These are phyloP conservation scores for Elongisporangium senticosum DNA, from an alignment of 352 stramenopile genomes.

Conservation along the genomic window DNA sequence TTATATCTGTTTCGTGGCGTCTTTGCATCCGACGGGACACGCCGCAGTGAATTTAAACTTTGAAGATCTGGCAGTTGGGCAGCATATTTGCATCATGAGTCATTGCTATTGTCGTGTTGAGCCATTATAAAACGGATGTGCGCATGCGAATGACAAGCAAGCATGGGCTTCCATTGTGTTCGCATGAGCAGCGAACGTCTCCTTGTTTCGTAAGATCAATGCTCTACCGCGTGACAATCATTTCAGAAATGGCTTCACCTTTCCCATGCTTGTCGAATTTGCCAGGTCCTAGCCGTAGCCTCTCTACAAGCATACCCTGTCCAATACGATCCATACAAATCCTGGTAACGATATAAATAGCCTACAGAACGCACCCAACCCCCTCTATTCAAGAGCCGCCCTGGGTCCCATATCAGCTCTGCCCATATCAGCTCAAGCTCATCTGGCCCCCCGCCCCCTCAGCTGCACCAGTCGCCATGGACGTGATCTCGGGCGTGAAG, in stretches of 20 bases:
- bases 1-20: too few relatives aligned
- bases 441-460: background rate
- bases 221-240: background rate
- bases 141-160: too few relatives aligned
- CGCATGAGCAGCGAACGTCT: too few relatives aligned
- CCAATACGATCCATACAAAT: background rate
- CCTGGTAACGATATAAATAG: background rate
- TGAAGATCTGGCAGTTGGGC: background rate
- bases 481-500: conserved; percentile 64
- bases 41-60: too few relatives aligned
- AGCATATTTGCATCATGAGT: background rate
- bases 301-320: background rate
- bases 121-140: too few relatives aligned
- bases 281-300: background rate
- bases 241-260: background rate
- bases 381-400: background rate
- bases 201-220: background rate
- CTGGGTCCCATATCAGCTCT: background rate
- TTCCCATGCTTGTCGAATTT: background rate
- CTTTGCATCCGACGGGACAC: too few relatives aligned
- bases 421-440: too few relatives aligned
- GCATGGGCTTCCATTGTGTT: too few relatives aligned
- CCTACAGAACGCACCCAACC: background rate
- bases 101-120: too few relatives aligned
- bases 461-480: conserved; percentile 27